Conservation (phyloP, 1,284 basidiomycete genomes). For the Papiliotrema terrestris region DNA sequence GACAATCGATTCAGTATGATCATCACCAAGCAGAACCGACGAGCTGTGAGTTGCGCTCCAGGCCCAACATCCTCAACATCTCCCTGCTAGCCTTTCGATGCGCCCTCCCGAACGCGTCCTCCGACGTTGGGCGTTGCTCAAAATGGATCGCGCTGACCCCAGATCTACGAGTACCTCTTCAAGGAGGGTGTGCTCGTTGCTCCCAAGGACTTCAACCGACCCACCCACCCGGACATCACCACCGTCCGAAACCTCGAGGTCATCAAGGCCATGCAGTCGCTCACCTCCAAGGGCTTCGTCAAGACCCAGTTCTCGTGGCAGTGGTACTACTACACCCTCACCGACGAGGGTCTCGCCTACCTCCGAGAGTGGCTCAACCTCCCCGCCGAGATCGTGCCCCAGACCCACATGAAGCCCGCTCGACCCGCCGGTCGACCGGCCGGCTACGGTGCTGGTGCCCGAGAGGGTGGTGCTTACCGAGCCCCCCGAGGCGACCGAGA, state of each 20-base stretch:
- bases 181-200: constrained; percentile 99
- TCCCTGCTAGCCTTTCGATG: too few species aligned
- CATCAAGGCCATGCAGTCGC: constrained; percentile 98
- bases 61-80: background rate
- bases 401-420: constrained; percentile 90
- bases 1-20: constrained; percentile 30
- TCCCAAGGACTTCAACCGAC: constrained; percentile 97
- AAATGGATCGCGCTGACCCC: background rate
- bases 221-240: constrained; percentile 89
- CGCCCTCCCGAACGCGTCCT: too few species aligned
- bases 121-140: too few species aligned
- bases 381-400: constrained; percentile 86
- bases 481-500: constrained; percentile 77
- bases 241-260: constrained; percentile 96
- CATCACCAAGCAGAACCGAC: constrained; percentile 48
- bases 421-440: constrained; percentile 63
- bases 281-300: constrained; percentile 92
- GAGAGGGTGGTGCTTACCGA: constrained; percentile 69
- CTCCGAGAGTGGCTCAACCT: constrained; percentile 93
- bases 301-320: constrained; percentile 99
- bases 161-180: constrained; percentile 97
- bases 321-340: constrained; percentile 92
- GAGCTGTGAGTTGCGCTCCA: constrained; percentile 33
- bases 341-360: constrained; percentile 91
- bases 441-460: constrained; percentile 55